These are phyloP conservation scores for Ambrosia artemisiifolia DNA, from an alignment of 129 eudicot species.

Conservation along the genomic window DNA sequence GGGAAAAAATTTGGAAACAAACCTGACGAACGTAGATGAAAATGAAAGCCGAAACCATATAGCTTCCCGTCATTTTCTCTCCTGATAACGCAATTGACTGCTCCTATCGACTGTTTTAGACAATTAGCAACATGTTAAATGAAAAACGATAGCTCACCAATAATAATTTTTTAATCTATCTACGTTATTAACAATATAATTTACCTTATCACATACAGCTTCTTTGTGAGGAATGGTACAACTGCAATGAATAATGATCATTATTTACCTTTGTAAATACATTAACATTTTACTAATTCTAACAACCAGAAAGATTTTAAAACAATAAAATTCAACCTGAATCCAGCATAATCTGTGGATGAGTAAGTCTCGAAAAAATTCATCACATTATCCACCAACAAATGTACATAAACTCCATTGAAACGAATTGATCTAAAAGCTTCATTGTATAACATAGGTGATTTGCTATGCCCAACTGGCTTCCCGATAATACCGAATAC, in stretches of 20 bases:
- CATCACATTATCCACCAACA: too few relatives aligned
- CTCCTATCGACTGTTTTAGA: constrained; percentile 74
- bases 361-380: too few relatives aligned
- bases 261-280: neutral
- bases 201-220: constrained; percentile 77
- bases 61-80: constrained; percentile 68
- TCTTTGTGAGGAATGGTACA: constrained; percentile 95
- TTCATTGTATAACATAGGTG: too few relatives aligned
- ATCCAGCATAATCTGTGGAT: too few relatives aligned
- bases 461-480: too few relatives aligned
- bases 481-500: too few relatives aligned
- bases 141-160: neutral
- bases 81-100: constrained; percentile 69
- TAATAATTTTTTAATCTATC: neutral
- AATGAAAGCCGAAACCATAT: too few relatives aligned
- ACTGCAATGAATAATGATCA: constrained; percentile 44
- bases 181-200: neutral
- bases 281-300: neutral
- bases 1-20: too few relatives aligned
- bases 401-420: too few relatives aligned
- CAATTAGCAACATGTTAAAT: constrained; percentile 1
- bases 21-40: too few relatives aligned
- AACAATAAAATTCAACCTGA: constrained; percentile 45
- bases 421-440: too few relatives aligned
- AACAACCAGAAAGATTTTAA: neutral